A percentile compares a stretch with the other conserved stretches of the same genome.
These are phyloP conservation scores for Penicillium palitans DNA, from an alignment of 2,329 filamentous ascomycete genomes.

Conservation along the genomic window DNA sequence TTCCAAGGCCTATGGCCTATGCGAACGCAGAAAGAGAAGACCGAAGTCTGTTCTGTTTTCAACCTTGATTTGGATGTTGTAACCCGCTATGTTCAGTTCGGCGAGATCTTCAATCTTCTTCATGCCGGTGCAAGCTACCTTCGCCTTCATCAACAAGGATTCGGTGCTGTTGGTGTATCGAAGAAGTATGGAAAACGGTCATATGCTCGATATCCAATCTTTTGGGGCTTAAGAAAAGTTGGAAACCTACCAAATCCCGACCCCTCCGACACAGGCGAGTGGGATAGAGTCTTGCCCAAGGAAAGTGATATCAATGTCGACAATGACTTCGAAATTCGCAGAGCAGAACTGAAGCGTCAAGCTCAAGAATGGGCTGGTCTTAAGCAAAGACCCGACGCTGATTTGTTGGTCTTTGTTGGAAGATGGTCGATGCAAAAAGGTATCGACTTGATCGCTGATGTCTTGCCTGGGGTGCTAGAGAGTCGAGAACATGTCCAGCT, in stretches of 20 bases:
- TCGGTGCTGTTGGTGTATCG: constrained; percentile 67
- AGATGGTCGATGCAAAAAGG: constrained; percentile 71
- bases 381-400: constrained; percentile 60
- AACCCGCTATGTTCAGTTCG: constrained; percentile 64
- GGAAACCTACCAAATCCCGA: constrained; percentile 66
- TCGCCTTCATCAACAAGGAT: constrained; percentile 66
- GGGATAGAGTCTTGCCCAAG: constrained; percentile 56
- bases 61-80: constrained; percentile 60
- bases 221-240: constrained; percentile 65
- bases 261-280: constrained; percentile 63
- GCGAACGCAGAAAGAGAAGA: constrained; percentile 60
- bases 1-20: constrained; percentile 71
- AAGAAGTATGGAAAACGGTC: constrained; percentile 69
- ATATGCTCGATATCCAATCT: constrained; percentile 67
- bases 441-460: constrained; percentile 67
- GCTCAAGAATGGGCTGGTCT: constrained; percentile 69
- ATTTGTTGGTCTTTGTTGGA: constrained; percentile 68
- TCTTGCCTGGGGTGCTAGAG: constrained; percentile 64
- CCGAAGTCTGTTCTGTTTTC: constrained; percentile 65
- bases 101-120: constrained; percentile 67
- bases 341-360: constrained; percentile 58
- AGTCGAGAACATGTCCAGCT: constrained; percentile 61
- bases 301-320: constrained; percentile 55
- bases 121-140: constrained; percentile 68
- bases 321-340: constrained; percentile 53